Evolutionary conservation across 768 basidiomycete genomes (phyloP), one percentile per base, ranked within the genome.

Genomic region (Boletus bicolor): DNA sequence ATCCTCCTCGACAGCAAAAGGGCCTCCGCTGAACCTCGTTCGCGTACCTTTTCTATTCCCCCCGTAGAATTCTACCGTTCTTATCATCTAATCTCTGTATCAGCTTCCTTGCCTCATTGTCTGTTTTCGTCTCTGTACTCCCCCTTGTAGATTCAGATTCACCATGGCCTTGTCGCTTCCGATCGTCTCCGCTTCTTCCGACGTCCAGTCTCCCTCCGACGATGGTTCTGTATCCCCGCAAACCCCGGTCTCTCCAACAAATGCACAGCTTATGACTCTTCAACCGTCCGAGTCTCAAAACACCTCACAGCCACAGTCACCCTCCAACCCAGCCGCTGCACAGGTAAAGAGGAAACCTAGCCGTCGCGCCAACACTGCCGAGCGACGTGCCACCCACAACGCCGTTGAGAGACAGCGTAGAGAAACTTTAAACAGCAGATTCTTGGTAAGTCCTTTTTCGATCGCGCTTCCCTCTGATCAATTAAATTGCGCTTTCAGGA

Each of bases 361-460:
- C 66, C 81, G 93, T 59, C 84, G 94, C 34, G 94, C 93, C 50
- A 98, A 98, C 75, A 98, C 95, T 50, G 95, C 94, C 49, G 96
- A 98, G 72, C 91, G 95, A 73, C 79, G 96, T 36, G 93, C 93
- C 4, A 94, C 91, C 21, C 96, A 99, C 76, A 99, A 98, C 70
- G 96, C 97, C 34, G 93, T 98, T 55, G 97, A 98, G 77, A 82
- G 97, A 49, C 89, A 90, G 67, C 82, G 96, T 46, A 78, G 96
- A 48, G 96, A 98, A 77, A 94, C 90, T 44, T 77, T 98, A 49
- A 99, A 98, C 69, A 84, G 89, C 51, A 82, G 93, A 55, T 98
- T 98, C 78, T 76, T 97, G 64, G 90, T 87, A 69, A 65, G 87
- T 72, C 48, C 51, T 53, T 62, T 60, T 54, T 41, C 46, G 43